phyloP scores from a whole-genome alignment of 768 basidiomycete genomes.

The Filobasidium floriforme region DNA sequence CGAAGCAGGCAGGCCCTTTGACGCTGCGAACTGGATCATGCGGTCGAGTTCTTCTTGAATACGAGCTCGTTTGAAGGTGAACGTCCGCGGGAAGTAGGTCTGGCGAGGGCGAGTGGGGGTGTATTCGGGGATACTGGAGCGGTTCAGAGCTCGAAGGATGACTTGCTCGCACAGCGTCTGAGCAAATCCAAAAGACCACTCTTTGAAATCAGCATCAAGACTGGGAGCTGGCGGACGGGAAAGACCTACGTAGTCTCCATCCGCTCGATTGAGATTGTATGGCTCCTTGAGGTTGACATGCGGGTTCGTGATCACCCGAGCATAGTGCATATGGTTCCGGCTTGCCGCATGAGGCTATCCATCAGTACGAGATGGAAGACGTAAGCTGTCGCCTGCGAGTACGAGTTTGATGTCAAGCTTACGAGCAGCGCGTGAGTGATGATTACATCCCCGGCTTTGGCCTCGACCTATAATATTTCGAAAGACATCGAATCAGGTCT shows the following conservation, averaged over 20 bases:
- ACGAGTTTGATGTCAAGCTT: background rate
- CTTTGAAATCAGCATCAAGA: background rate
- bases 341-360: constrained; percentile 21
- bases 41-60: constrained; percentile 25
- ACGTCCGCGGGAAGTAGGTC: constrained; percentile 27
- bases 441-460: constrained; percentile 30
- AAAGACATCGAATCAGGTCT: background rate
- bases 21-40: constrained; percentile 27
- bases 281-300: constrained; percentile 28
- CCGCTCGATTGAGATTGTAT: constrained; percentile 27
- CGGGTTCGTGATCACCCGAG: constrained; percentile 33
- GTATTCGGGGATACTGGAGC: constrained; percentile 20
- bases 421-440: constrained; percentile 20
- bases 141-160: background rate
- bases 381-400: background rate
- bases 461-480: constrained; percentile 13
- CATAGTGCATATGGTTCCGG: constrained; percentile 28
- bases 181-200: background rate
- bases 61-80: constrained; percentile 27
- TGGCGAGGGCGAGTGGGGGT: constrained; percentile 23
- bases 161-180: background rate
- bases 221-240: background rate
- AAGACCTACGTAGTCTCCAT: constrained; percentile 29
- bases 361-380: constrained; percentile 13
- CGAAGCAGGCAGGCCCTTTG: constrained; percentile 21